Evolutionary conservation across 805 yeast genomes (phyloP).

Genomic region (Candida maris): DNA sequence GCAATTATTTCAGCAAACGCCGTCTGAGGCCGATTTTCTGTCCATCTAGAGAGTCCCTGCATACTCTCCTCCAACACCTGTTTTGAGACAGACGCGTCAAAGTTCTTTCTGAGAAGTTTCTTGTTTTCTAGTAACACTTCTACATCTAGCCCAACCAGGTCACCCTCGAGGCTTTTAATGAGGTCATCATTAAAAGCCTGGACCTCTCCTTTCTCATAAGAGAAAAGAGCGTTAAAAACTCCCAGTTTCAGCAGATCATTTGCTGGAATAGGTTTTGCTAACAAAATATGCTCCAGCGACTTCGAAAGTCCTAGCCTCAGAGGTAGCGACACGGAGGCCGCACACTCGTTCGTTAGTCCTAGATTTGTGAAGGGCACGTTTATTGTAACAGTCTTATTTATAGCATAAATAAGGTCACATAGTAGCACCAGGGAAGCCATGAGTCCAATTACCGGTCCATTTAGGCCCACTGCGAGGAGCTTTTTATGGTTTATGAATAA

Average conservation of each 20-base stretch:
- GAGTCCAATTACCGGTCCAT: slow-evolving; percentile 86
- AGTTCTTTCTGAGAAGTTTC: slow-evolving; percentile 34
- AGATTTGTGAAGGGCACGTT: slow-evolving; percentile 77
- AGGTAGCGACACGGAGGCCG: slow-evolving; percentile 63
- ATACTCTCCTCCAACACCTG: slow-evolving; percentile 65
- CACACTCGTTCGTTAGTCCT: slow-evolving; percentile 84
- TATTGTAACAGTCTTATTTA: slow-evolving; percentile 52
- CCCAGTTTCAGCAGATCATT: slow-evolving; percentile 55
- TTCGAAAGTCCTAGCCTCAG: slow-evolving; percentile 67
- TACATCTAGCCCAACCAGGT: slow-evolving; percentile 42
- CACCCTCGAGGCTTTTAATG: slow-evolving; percentile 31
- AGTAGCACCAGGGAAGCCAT: slow-evolving; percentile 69
- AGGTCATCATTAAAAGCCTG: slow-evolving; percentile 40
- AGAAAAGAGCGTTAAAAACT: slow-evolving; percentile 55
- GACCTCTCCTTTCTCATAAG: slow-evolving; percentile 20
- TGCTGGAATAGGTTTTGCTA: slow-evolving; percentile 62
- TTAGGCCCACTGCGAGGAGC: slow-evolving; percentile 66
- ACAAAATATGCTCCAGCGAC: slow-evolving; percentile 69
- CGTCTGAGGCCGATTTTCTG: slow-evolving; percentile 66
- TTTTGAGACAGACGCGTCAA: slow-evolving; percentile 36
- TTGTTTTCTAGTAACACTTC: slow-evolving; percentile 45
- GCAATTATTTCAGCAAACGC: slow-evolving; percentile 55
- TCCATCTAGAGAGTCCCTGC: slow-evolving; percentile 67
- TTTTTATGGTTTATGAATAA: slow-evolving; percentile 68
- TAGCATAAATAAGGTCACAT: slow-evolving; percentile 72